Evolutionary conservation across 2,329 filamentous ascomycete genomes (phyloP).

Genomic region (Bipolaris gigantea): DNA sequence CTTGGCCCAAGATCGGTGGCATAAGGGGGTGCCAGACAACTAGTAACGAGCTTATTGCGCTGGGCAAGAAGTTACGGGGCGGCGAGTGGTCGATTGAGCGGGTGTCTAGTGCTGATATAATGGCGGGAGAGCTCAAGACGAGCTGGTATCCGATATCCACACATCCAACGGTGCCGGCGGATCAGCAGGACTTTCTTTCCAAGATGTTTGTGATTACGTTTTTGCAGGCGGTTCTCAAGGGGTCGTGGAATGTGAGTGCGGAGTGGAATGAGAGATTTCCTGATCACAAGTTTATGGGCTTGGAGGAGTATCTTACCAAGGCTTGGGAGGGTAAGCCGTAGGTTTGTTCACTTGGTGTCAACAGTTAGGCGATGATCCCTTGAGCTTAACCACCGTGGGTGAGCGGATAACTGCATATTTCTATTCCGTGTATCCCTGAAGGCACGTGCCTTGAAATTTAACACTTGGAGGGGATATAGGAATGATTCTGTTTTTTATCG

Average conservation of each 20-base stretch:
- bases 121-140: slow-evolving; percentile 45
- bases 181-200: slow-evolving; percentile 40
- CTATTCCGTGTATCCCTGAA: too few relatives aligned
- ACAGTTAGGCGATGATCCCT: too few relatives aligned
- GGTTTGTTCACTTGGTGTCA: neutral
- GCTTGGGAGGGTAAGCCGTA: slow-evolving; percentile 48
- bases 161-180: slow-evolving; percentile 43
- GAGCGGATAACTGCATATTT: too few relatives aligned
- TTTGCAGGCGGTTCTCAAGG: slow-evolving; percentile 47
- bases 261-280: slow-evolving; percentile 53
- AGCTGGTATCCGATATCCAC: slow-evolving; percentile 47
- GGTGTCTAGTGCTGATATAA: slow-evolving; percentile 53
- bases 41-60: slow-evolving; percentile 31
- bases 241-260: slow-evolving; percentile 49
- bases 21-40: slow-evolving; percentile 28
- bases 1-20: slow-evolving; percentile 36
- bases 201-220: slow-evolving; percentile 48
- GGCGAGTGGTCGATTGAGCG: slow-evolving; percentile 47
- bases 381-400: too few relatives aligned
- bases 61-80: slow-evolving; percentile 36
- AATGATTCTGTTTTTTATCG: too few relatives aligned
- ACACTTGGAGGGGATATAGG: too few relatives aligned
- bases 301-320: slow-evolving; percentile 49
- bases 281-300: slow-evolving; percentile 48
- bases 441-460: too few relatives aligned